These are phyloP conservation scores for Lachancea waltii DNA, from an alignment of 805 yeast genomes.

Conservation along the genomic window DNA sequence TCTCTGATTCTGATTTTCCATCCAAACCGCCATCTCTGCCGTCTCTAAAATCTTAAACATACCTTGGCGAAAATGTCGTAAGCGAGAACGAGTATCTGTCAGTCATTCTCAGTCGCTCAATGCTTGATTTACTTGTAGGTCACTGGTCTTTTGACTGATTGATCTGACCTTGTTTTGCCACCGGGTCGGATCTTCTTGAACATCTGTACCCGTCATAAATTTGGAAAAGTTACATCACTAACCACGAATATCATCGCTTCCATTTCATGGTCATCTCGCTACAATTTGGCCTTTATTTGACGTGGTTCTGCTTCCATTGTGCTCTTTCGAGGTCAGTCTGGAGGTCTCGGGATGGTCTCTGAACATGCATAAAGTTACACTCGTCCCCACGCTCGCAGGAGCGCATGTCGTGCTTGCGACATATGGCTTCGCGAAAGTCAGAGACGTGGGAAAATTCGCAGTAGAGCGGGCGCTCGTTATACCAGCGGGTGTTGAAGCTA, in stretches of 20 bases:
- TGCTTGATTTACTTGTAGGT: neutral
- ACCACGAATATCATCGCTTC: too few relatives aligned
- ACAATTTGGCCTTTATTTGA: slow-evolving; percentile 1
- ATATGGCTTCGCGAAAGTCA: slow-evolving; percentile 62
- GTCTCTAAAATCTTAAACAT: slow-evolving; percentile 8
- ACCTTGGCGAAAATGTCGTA: slow-evolving; percentile 96
- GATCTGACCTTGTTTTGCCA: slow-evolving; percentile 12
- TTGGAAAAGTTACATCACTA: slow-evolving; percentile 1
- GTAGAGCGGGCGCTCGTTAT: slow-evolving; percentile 66
- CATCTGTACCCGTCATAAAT: too few relatives aligned
- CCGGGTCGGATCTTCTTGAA: too few relatives aligned
- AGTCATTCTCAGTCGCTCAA: slow-evolving; percentile 52
- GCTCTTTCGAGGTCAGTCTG: slow-evolving; percentile 38
- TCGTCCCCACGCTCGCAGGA: slow-evolving; percentile 72
- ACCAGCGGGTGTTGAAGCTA: slow-evolving; percentile 75
- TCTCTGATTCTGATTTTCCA: neutral
- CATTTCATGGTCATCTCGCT: too few relatives aligned
- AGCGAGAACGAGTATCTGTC: slow-evolving; percentile 96
- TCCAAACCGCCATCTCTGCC: neutral
- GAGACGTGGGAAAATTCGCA: slow-evolving; percentile 73
- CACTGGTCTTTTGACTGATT: neutral
- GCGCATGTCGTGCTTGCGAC: slow-evolving; percentile 60
- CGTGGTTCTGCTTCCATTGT: slow-evolving; percentile 28
- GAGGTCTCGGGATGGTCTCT: slow-evolving; percentile 45
- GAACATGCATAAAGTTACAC: slow-evolving; percentile 83